A percentile compares a stretch with the other conserved stretches of the same genome.
phyloP scores from a whole-genome alignment of 805 yeast species.

The Ogataea ramenticola region DNA sequence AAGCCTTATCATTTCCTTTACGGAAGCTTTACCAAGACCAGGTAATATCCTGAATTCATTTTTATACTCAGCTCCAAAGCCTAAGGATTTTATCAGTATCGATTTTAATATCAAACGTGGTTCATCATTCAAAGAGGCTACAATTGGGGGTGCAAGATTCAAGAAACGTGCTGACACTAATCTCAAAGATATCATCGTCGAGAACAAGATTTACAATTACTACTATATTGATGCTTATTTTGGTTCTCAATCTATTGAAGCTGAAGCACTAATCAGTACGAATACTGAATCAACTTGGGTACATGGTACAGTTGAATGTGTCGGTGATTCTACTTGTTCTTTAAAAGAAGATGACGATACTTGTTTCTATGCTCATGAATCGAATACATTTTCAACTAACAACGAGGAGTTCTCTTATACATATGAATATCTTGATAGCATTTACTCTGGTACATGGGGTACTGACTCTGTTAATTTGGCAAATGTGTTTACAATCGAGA shows the following conservation, averaged over 20 bases:
- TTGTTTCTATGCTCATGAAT: slow-evolving; percentile 5
- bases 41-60: not conserved
- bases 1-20: not conserved
- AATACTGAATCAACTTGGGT: slow-evolving; percentile 26
- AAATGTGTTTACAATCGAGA: slow-evolving; percentile 4
- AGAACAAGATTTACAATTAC: slow-evolving; percentile 12
- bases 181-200: slow-evolving; percentile 6
- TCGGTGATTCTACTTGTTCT: not conserved
- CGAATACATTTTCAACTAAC: slow-evolving; percentile 6
- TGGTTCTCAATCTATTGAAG: slow-evolving; percentile 20
- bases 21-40: not conserved
- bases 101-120: not conserved
- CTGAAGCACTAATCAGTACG: slow-evolving; percentile 23
- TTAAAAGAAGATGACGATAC: slow-evolving; percentile 1
- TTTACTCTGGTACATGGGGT: slow-evolving; percentile 13
- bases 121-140: not conserved
- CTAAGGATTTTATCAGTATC: not conserved
- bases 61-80: not conserved
- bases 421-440: slow-evolving; percentile 4
- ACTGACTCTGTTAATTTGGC: slow-evolving; percentile 11
- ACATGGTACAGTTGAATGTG: slow-evolving; percentile 4
- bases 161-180: slow-evolving; percentile 9
- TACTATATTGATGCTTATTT: slow-evolving; percentile 13
- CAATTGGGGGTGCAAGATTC: not conserved
- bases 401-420: slow-evolving; percentile 8